phyloP scores from a whole-genome alignment of 2,329 filamentous ascomycete genomes.

The Aureobasidium mangrovei region DNA sequence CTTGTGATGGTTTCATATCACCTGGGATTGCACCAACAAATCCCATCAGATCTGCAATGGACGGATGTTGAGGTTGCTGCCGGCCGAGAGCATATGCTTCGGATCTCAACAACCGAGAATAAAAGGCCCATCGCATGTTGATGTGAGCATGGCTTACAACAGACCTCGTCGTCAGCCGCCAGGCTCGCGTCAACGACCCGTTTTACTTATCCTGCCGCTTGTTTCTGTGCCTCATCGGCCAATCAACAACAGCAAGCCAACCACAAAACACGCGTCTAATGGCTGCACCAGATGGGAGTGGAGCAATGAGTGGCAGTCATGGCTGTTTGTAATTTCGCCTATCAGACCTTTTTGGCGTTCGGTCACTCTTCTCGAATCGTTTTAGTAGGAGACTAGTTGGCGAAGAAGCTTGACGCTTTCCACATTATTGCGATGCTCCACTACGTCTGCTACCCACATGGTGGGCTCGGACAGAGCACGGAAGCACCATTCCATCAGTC shows the following conservation, averaged over 20 bases:
- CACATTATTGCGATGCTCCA: not conserved
- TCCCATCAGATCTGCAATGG: not conserved
- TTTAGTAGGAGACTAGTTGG: not conserved
- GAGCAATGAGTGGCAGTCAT: not conserved
- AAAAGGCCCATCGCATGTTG: not conserved
- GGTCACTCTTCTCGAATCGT: conserved; percentile 3
- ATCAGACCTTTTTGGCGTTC: not conserved
- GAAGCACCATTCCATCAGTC: not conserved
- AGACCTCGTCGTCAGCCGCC: too few relatives aligned
- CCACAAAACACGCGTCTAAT: not conserved
- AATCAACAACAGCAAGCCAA: not conserved
- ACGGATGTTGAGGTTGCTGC: not conserved
- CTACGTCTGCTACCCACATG: conserved; percentile 1
- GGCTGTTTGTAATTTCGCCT: conserved; percentile 8
- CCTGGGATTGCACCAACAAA: not conserved
- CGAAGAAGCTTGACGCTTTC: not conserved
- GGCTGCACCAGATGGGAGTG: not conserved
- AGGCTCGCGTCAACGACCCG: too few relatives aligned
- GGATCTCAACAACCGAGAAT: not conserved
- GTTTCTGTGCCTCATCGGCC: not conserved
- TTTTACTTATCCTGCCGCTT: too few relatives aligned
- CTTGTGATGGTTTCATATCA: not conserved
- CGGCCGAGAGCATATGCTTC: not conserved
- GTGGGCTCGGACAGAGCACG: not conserved
- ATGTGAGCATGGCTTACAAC: not conserved